Conservation (phyloP, 257 asterid genomes). For the Solanum bulbocastanum region DNA sequence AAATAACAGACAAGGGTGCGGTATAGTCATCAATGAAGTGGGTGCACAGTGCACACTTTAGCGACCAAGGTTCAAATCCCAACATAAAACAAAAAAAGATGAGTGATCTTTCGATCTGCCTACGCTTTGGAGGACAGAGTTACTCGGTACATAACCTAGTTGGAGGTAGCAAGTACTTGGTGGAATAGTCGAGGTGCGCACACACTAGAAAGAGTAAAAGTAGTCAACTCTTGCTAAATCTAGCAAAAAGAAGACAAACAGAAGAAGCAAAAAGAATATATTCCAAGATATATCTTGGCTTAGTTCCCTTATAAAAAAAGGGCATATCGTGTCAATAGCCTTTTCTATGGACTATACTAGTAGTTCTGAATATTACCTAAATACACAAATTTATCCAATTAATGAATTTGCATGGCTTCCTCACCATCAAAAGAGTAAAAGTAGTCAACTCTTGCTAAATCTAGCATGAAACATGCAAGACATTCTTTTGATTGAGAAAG, state of each 20-base stretch:
- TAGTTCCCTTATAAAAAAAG: neutral
- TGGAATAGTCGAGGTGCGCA: neutral
- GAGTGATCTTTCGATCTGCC: neutral
- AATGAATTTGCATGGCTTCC: neutral
- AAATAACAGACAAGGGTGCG: neutral
- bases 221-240: too few relatives aligned
- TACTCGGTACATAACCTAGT: neutral
- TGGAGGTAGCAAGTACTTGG: neutral
- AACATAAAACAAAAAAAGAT: neutral
- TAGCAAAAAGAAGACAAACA: neutral
- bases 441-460: neutral
- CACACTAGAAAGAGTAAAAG: too few relatives aligned
- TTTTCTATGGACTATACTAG: neutral
- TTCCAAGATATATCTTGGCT: neutral
- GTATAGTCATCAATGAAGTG: neutral
- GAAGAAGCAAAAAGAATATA: neutral
- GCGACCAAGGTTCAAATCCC: neutral
- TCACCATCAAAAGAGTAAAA: neutral
- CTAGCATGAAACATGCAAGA: neutral
- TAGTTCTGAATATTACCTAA: neutral
- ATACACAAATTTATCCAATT: neutral
- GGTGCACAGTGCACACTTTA: neutral
- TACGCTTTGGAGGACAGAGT: neutral
- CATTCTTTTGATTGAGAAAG: neutral
- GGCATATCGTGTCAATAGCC: neutral